phyloP scores from a whole-genome alignment of 306 rosid species.

The Prunus kanzakura region DNA sequence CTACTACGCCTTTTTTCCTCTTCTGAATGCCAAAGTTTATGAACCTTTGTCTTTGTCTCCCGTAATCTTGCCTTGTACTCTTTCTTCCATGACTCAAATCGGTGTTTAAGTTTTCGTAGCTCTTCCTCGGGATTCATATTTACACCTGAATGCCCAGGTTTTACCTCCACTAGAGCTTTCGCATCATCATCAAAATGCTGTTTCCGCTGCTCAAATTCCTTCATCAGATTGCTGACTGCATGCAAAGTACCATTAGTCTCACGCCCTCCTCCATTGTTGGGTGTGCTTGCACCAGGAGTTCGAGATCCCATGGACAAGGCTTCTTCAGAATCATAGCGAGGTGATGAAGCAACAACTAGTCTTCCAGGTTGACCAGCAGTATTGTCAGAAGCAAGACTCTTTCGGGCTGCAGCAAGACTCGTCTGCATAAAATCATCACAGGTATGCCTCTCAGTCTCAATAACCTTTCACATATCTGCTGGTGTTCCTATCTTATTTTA shows the following conservation, averaged over 20 bases:
- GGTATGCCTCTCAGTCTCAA: neutral
- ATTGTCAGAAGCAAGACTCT: slow-evolving; percentile 64
- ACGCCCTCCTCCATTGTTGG: slow-evolving; percentile 52
- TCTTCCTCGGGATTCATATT: slow-evolving; percentile 50
- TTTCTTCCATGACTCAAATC: slow-evolving; percentile 82
- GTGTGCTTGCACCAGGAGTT: slow-evolving; percentile 73
- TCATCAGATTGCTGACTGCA: slow-evolving; percentile 55
- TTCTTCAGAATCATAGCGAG: slow-evolving; percentile 74
- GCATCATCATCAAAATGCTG: slow-evolving; percentile 68
- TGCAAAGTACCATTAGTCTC: slow-evolving; percentile 48
- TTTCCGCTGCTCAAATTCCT: slow-evolving; percentile 73
- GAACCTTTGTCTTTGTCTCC: slow-evolving; percentile 57
- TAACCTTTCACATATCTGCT: neutral
- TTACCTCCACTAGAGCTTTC: slow-evolving; percentile 52
- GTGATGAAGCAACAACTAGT: slow-evolving; percentile 33
- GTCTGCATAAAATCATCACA: slow-evolving; percentile 45
- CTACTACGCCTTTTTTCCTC: slow-evolving; percentile 54
- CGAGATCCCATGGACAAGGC: slow-evolving; percentile 65
- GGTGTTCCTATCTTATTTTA: neutral
- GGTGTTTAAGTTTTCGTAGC: slow-evolving; percentile 53
- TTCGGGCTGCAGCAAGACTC: slow-evolving; percentile 85
- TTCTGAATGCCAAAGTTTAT: slow-evolving; percentile 48
- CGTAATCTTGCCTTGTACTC: slow-evolving; percentile 72
- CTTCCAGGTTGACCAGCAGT: slow-evolving; percentile 43
- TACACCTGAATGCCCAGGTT: slow-evolving; percentile 38